Conservation (phyloP, 495 filamentous ascomycete genomes). For the Xylaria acuta region DNA sequence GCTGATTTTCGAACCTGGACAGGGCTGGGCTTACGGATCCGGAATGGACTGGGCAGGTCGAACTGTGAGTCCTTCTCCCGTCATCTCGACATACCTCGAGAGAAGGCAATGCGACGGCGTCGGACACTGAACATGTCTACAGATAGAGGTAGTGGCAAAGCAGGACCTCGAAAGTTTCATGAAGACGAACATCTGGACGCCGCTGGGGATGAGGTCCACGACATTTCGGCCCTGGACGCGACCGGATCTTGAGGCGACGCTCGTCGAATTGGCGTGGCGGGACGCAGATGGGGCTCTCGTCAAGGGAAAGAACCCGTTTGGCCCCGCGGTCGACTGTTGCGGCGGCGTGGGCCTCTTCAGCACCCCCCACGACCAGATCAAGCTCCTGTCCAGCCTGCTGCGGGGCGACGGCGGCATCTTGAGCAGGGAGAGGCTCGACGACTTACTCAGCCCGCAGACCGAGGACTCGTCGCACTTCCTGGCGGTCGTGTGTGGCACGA, state of each 20-base stretch:
- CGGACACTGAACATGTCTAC: neutral
- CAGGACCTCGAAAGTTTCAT: conserved; percentile 41
- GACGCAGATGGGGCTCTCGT: neutral
- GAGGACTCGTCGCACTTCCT: conserved; percentile 17
- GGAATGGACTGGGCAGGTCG: conserved; percentile 57
- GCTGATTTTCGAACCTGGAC: conserved; percentile 57
- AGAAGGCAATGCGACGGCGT: neutral
- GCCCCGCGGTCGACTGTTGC: conserved; percentile 21
- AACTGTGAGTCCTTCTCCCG: neutral
- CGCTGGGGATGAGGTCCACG: conserved; percentile 31
- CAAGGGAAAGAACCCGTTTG: neutral
- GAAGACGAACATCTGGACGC: conserved; percentile 33
- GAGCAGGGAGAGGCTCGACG: neutral
- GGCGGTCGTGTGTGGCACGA: conserved; percentile 10
- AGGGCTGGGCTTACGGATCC: conserved; percentile 55
- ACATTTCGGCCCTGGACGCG: conserved; percentile 42
- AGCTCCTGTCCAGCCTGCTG: conserved; percentile 19
- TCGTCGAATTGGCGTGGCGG: conserved; percentile 22
- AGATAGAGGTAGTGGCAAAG: conserved; percentile 37
- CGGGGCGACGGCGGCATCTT: neutral
- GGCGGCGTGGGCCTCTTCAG: conserved; percentile 21
- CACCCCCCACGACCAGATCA: conserved; percentile 17
- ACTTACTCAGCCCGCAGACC: conserved; percentile 12
- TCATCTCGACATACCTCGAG: neutral
- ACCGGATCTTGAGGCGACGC: conserved; percentile 13